Base-by-base conservation (phyloP, 495 filamentous ascomycete genomes). In the Neurospora sp. region DNA sequence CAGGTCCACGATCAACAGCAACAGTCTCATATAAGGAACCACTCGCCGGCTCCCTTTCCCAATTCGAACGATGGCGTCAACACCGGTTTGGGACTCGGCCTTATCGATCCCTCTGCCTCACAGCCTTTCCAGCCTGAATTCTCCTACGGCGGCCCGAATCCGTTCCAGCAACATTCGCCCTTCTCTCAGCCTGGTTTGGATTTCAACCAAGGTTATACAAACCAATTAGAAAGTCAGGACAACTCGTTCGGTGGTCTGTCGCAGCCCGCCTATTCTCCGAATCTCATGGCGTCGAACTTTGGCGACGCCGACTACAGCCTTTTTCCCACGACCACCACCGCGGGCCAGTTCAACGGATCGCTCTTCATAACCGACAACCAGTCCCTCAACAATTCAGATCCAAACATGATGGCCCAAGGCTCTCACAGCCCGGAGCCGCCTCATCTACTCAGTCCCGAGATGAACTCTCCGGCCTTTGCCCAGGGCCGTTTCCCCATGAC, bases 401-500 rank as follows among this genome's bases (percentile, higher is more conserved):
- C 92, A 82, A 90, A 88, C 81, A 90, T 91, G 78, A 92, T 93
- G 84, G 86, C 91, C 16, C 92, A 92, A 54, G 79, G 84, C 42
- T 83, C 84, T 70, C 82, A 85, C 78, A 83, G 87, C 39, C 87
- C 89, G 20, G 90, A 90, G 48, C 91, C 92, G 74, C 89, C 93
- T 70, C 89, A 91, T 77, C 84, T 94, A 70, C 86, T 93, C 69
- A 88, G 90, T 74, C 88, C 90, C 70, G 88, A 92, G 77, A 90
- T 86, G 75, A 83, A 87, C 75, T 88, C 84, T 46, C 88, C 87
- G 11, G 84, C 81, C 46, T 87, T 90, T 77, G 88, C 83, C 78
- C 88, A 90, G 75, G 84, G 86, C 71, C 83, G 84, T 74, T 87
- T 88, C 79, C 74, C 88, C 75, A 72, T 86, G 79, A 77, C 90